These are phyloP conservation scores for Termitomyces bulborhizus DNA, from an alignment of 768 basidiomycete species.

Conservation along the genomic window DNA sequence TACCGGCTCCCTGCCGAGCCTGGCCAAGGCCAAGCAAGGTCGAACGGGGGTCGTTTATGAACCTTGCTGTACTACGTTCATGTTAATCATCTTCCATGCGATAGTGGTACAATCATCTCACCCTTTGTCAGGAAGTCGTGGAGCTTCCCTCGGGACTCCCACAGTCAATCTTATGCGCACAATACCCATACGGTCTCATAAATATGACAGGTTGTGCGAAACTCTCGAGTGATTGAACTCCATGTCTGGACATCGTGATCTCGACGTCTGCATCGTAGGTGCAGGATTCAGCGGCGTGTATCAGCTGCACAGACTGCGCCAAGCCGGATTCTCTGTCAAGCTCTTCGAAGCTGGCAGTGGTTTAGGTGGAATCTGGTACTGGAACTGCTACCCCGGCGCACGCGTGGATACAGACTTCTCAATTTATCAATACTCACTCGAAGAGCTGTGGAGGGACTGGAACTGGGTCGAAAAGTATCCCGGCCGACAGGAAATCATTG, in stretches of 20 bases:
- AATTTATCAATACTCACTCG: background rate
- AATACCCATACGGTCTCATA: background rate
- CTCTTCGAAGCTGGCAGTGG: conserved; percentile 2
- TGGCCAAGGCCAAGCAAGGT: no score
- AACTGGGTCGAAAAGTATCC: conserved; percentile 12
- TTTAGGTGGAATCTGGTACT: background rate
- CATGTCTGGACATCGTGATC: background rate
- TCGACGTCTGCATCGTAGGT: conserved; percentile 18
- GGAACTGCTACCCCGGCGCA: conserved; percentile 1
- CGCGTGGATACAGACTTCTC: background rate
- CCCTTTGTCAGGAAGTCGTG: no score
- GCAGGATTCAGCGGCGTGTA: background rate
- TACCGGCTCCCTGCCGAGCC: no score
- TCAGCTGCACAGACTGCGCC: background rate
- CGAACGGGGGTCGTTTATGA: no score
- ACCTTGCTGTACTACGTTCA: no score
- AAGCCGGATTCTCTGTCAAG: background rate
- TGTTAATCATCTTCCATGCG: no score
- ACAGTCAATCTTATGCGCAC: background rate
- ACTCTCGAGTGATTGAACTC: background rate
- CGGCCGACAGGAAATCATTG: conserved; percentile 12
- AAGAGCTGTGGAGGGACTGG: background rate
- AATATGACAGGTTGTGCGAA: background rate
- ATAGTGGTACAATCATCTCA: no score
- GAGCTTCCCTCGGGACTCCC: no score